Evolutionary conservation across 371 early-diverging fungal species (phyloP).

Genomic region (Lichtheimia corymbifera): DNA sequence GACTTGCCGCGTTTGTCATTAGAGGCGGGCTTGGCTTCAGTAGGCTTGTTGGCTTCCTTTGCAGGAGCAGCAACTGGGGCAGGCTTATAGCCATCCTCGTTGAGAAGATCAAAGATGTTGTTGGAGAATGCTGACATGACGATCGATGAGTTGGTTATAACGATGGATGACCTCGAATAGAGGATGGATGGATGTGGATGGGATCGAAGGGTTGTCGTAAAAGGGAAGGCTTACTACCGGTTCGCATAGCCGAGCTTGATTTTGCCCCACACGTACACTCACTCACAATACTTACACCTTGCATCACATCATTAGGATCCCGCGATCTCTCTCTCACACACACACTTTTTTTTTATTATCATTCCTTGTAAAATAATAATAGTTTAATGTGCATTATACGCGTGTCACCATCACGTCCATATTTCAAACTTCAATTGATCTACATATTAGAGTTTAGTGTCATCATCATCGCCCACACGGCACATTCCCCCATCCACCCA

Average conservation of each 20-base stretch:
- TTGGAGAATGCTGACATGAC: constrained; percentile 53
- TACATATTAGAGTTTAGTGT: no score
- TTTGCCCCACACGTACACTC: neutral
- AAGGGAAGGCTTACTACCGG: constrained; percentile 8
- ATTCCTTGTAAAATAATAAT: no score
- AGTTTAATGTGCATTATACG: no score
- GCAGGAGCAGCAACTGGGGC: constrained; percentile 32
- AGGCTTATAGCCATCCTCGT: constrained; percentile 56
- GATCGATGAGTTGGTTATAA: constrained; percentile 24
- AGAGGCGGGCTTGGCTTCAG: constrained; percentile 30
- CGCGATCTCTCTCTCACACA: no score
- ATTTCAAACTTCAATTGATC: no score
- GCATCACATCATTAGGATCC: no score
- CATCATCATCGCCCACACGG: no score
- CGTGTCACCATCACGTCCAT: no score
- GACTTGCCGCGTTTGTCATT: constrained; percentile 20
- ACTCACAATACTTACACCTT: no score
- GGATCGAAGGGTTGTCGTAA: constrained; percentile 4
- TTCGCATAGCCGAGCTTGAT: neutral
- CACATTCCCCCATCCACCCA: no score
- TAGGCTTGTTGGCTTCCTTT: constrained; percentile 33
- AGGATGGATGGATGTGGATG: constrained; percentile 33
- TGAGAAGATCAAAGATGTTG: constrained; percentile 68
- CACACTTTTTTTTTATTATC: no score
- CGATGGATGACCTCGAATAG: constrained; percentile 31